Evolutionary conservation across 306 rosid species (phyloP).

Genomic region (Coriaria nepalensis): DNA sequence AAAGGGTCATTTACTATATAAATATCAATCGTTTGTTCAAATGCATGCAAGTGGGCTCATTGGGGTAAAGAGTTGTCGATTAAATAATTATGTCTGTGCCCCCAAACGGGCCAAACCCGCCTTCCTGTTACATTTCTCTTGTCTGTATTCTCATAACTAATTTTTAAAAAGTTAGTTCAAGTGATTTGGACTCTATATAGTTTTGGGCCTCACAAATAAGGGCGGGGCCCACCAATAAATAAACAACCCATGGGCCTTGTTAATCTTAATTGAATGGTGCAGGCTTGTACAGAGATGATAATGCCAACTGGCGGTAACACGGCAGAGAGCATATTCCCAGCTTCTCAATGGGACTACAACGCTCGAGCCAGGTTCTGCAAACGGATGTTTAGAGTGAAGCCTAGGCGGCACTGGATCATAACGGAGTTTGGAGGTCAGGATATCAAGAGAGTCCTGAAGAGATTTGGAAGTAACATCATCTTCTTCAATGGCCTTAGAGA

Average conservation of each 20-base stretch:
- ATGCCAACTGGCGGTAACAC: conserved; percentile 38
- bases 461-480: conserved; percentile 67
- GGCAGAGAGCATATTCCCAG: conserved; percentile 51
- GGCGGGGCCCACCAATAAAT: neutral
- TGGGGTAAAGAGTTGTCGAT: too few relatives aligned
- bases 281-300: conserved; percentile 82
- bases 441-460: conserved; percentile 41
- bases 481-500: conserved; percentile 92
- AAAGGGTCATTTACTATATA: too few relatives aligned
- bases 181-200: too few relatives aligned
- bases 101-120: too few relatives aligned
- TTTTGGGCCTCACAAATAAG: too few relatives aligned
- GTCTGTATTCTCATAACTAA: too few relatives aligned
- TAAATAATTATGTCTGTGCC: too few relatives aligned
- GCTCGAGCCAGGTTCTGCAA: conserved; percentile 16
- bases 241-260: neutral
- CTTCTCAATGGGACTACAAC: conserved; percentile 26
- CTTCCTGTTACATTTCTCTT: too few relatives aligned
- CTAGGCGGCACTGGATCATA: conserved; percentile 68
- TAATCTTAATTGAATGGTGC: neutral
- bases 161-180: too few relatives aligned
- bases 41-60: too few relatives aligned
- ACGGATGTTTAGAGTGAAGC: conserved; percentile 4
- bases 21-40: too few relatives aligned
- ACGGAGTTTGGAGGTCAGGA: conserved; percentile 75